Conservation (phyloP, 352 stramenopile genomes). For the Phytopythium delawarense region DNA sequence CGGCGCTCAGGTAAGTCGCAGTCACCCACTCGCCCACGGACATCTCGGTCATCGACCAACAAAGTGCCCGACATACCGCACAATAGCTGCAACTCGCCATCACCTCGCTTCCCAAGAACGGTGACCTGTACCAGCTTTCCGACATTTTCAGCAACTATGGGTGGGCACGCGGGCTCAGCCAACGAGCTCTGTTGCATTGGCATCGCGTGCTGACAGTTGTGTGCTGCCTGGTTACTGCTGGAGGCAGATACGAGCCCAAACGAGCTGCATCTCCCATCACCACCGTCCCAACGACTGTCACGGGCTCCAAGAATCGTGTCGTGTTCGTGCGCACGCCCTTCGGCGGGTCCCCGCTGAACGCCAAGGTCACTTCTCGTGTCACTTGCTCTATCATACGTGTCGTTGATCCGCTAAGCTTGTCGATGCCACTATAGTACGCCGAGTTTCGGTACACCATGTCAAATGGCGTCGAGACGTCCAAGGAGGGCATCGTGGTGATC, state of each 20-base stretch:
- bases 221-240: no score
- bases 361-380: slow-evolving; percentile 34
- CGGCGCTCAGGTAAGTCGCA: slow-evolving; percentile 29
- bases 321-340: slow-evolving; percentile 78
- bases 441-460: slow-evolving; percentile 87
- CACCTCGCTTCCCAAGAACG: slow-evolving; percentile 76
- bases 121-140: slow-evolving; percentile 87
- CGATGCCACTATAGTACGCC: slow-evolving; percentile 41
- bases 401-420: neutral
- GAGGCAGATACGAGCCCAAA: slow-evolving; percentile 77
- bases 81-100: slow-evolving; percentile 69
- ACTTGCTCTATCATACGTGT: neutral
- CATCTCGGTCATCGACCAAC: no score
- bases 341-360: slow-evolving; percentile 43
- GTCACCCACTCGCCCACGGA: no score
- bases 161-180: slow-evolving; percentile 25
- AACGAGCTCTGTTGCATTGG: no score
- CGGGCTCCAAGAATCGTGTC: slow-evolving; percentile 81
- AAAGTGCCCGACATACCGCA: neutral
- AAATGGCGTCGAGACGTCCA: slow-evolving; percentile 56
- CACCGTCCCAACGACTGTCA: slow-evolving; percentile 51
- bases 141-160: slow-evolving; percentile 88
- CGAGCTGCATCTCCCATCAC: slow-evolving; percentile 50
- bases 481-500: slow-evolving; percentile 77
- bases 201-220: neutral